phyloP scores from a whole-genome alignment of 169 alveolate species.

The Prorocentrum cordatum region DNA sequence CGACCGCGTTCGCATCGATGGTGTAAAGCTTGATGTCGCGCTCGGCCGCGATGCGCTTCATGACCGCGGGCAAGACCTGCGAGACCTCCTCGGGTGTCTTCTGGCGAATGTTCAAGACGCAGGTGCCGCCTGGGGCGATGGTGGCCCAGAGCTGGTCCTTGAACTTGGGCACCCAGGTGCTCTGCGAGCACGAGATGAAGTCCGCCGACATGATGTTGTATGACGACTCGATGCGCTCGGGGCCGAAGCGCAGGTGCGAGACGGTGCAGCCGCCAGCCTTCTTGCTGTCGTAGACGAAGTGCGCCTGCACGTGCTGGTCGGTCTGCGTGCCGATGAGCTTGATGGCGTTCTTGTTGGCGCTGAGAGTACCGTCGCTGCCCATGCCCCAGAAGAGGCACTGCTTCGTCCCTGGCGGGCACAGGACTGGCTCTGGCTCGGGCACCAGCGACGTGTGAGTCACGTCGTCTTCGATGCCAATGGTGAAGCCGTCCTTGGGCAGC shows the following conservation, averaged over 20 bases:
- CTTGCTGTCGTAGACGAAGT: constrained; percentile 72
- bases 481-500: constrained; percentile 63
- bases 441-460: constrained; percentile 68
- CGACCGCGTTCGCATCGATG: constrained; percentile 71
- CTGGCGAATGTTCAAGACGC: constrained; percentile 70
- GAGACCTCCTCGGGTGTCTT: background rate
- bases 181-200: constrained; percentile 71
- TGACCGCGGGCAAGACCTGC: background rate
- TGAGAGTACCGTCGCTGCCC: constrained; percentile 73
- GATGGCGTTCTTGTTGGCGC: constrained; percentile 73
- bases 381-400: constrained; percentile 74
- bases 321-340: constrained; percentile 72
- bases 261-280: constrained; percentile 74
- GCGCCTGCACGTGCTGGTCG: constrained; percentile 46
- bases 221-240: constrained; percentile 69
- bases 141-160: background rate
- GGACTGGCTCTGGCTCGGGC: constrained; percentile 36
- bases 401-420: constrained; percentile 56
- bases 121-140: constrained; percentile 45
- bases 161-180: constrained; percentile 27
- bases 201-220: constrained; percentile 57
- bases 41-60: constrained; percentile 35
- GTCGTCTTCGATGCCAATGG: constrained; percentile 73
- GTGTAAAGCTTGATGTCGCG: constrained; percentile 48
- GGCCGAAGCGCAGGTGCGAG: constrained; percentile 73